Conservation (phyloP, 805 yeast species). For the Yueomyces sp. region DNA sequence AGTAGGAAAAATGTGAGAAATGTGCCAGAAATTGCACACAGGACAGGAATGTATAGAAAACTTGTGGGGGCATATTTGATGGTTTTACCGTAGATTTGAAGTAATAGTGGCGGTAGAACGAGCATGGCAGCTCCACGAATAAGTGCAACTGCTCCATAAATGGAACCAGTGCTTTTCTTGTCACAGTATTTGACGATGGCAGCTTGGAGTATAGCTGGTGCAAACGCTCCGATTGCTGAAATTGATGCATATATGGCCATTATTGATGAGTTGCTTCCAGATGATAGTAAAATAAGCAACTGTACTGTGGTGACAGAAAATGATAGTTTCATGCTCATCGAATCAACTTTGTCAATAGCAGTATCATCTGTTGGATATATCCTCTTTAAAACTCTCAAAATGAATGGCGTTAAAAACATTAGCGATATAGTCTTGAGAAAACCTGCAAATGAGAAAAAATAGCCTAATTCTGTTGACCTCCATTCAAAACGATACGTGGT, state of each 20-base stretch:
- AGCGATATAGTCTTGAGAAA: conserved; percentile 35
- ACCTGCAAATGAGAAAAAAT: conserved; percentile 39
- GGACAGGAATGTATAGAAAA: conserved; percentile 23
- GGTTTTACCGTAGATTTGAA: conserved; percentile 35
- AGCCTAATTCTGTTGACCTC: conserved; percentile 42
- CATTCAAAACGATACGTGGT: conserved; percentile 41
- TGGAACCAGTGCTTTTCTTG: conserved; percentile 49
- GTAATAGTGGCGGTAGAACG: conserved; percentile 34
- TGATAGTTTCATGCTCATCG: conserved; percentile 24
- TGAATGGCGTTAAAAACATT: conserved; percentile 38
- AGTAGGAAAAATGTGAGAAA: no score
- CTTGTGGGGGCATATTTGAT: conserved; percentile 27
- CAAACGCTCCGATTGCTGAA: conserved; percentile 35
- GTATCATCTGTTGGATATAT: conserved; percentile 24
- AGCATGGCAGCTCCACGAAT: conserved; percentile 38
- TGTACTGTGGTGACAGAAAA: conserved; percentile 28
- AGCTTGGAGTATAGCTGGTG: conserved; percentile 46
- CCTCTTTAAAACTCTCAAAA: conserved; percentile 26
- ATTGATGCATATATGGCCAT: conserved; percentile 24
- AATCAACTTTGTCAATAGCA: conserved; percentile 43
- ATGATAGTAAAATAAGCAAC: conserved; percentile 23
- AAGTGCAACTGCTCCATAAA: conserved; percentile 57
- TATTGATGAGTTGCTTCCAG: conserved; percentile 7
- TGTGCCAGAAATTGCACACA: background rate
- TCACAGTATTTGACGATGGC: conserved; percentile 48